Evolutionary conservation across 805 yeast genomes (phyloP), one percentile per base, ranked within the genome.

Genomic region (Clavispora santaluciae): DNA sequence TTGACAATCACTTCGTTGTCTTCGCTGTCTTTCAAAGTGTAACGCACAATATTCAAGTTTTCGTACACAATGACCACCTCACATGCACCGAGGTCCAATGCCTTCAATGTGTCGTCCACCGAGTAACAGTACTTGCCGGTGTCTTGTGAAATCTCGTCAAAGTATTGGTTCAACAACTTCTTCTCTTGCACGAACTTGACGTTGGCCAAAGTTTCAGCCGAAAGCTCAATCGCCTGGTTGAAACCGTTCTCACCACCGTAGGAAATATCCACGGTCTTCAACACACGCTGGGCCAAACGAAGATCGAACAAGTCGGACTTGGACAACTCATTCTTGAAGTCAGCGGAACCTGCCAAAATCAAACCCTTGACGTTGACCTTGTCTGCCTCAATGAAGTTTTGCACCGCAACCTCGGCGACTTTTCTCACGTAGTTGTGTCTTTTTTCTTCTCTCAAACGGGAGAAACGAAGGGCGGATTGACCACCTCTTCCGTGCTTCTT

Each of bases 401-500:
- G 99, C 25, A 93, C 98, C 6, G 99, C 98, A 38, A 81, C 91
- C 73, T 93, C 99, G 38, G 98, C 96, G 36, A 93, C 99, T 61
- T 93, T 93, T 70, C 99, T 81, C 47, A 93, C 95, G 70, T 93
- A 93, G 66, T 93, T 93, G 68, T 93, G 99, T 75, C 99, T 88
- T 67, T 93, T 93, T 70, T 93, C 99, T 56, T 93, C 99, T 78
- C 99, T 86, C 66, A 93, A 77, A 77, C 99, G 90, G 20, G 97
- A 83, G 75, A 93, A 93, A 87, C 99, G 98, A 55, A 93, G 64
- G 34, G 99, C 99, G 48, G 99, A 93, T 74, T 93, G 99, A 84
- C 99, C 99, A 86, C 99, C 99, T 78, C 99, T 86, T 60, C 99
- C 99, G 76, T 93, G 99, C 87, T 93, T 93, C 75, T 93, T 93